Percentiles rank a stretch among this genome's conserved stretches.
phyloP scores from a whole-genome alignment of 257 asterid genomes.

The Solanum clarkiae region DNA sequence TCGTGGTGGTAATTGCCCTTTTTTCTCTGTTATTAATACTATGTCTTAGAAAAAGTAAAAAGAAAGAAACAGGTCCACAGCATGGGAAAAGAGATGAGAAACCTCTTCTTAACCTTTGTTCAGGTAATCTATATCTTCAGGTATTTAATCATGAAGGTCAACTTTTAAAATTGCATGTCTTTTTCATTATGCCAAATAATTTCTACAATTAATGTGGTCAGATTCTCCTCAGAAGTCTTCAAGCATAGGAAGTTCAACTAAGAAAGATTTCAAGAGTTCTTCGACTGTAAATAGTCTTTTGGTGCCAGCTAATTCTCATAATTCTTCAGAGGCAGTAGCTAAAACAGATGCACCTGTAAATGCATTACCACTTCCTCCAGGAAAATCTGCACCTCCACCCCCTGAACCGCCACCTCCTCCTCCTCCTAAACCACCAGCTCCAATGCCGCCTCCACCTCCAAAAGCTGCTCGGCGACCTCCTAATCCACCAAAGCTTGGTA shows the following conservation, averaged over 20 bases:
- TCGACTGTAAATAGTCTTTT: slow-evolving; percentile 13
- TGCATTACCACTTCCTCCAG: slow-evolving; percentile 63
- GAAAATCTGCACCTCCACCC: slow-evolving; percentile 28
- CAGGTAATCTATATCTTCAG: slow-evolving; percentile 40
- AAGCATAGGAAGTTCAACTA: slow-evolving; percentile 7
- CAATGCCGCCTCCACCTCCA: slow-evolving; percentile 89
- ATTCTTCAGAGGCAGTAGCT: slow-evolving; percentile 15
- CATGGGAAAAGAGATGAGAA: slow-evolving; percentile 41
- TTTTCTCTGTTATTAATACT: slow-evolving; percentile 26
- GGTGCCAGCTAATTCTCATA: neutral
- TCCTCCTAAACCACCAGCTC: slow-evolving; percentile 51
- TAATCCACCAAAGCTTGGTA: slow-evolving; percentile 42
- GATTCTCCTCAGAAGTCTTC: slow-evolving; percentile 34
- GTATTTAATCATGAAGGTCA: slow-evolving; percentile 15
- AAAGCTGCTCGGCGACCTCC: slow-evolving; percentile 44
- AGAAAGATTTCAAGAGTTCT: slow-evolving; percentile 17
- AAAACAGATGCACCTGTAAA: slow-evolving; percentile 15
- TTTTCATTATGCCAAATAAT: neutral
- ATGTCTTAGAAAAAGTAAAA: slow-evolving; percentile 19
- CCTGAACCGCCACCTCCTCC: slow-evolving; percentile 26
- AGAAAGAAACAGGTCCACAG: slow-evolving; percentile 16
- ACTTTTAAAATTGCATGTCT: neutral
- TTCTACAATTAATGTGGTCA: slow-evolving; percentile 7
- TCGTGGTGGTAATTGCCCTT: slow-evolving; percentile 34
- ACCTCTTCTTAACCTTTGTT: slow-evolving; percentile 52